Base-by-base conservation (phyloP, 345 rosid species). In the Luvunga scandens region DNA sequence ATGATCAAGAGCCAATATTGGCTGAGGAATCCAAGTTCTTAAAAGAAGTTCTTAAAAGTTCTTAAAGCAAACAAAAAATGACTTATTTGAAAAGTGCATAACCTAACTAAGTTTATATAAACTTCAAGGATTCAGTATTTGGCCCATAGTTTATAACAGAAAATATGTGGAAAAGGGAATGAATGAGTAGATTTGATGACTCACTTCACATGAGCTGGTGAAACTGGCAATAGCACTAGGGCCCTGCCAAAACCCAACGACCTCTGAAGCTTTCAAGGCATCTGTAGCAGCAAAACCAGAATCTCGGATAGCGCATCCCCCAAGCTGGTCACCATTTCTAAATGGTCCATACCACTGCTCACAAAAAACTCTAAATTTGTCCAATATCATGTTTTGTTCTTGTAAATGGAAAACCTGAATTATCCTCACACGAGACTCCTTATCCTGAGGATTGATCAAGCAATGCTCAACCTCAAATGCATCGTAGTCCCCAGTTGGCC, bases 301-400 rank as follows among this genome's bases (percentile, higher is more conserved):
- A 85, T 90, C 95, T 25, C 93, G 86, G 38, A 89, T 88, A 10
- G 97, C 91, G 78, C 97, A 93, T 80, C 97, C 97, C 50, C 98
- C 99, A 3, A 92, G 83, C 79, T 92, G 94, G 42, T 93, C 97
- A 21, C 97, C 98, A 62, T 94, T 85, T 83, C 95, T 89, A 82
- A 89, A 96, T 10, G 97, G 95, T 64, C 99, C 98, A 64, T 92
- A 84, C 97, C 97, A 96, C 64, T 82, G 94, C 89, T 96, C 97
- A 9, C 90, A 60, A 66, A 91, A 96, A 38, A 93, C 94, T 71
- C 79, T 83, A 71, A 94, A 80, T 73, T 83, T 83, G 68, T 85
- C 81, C 69, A 96, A 27, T 66, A 57, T 38, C 78, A 87, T 83
- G 72, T 55, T 81, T 61, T 79, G 21, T 39, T 86, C 86, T 21